Percentiles rank a stretch among this genome's conserved stretches.
These are phyloP conservation scores for Fusarium burgessii DNA, from an alignment of 2,329 filamentous ascomycete species.

Conservation along the genomic window DNA sequence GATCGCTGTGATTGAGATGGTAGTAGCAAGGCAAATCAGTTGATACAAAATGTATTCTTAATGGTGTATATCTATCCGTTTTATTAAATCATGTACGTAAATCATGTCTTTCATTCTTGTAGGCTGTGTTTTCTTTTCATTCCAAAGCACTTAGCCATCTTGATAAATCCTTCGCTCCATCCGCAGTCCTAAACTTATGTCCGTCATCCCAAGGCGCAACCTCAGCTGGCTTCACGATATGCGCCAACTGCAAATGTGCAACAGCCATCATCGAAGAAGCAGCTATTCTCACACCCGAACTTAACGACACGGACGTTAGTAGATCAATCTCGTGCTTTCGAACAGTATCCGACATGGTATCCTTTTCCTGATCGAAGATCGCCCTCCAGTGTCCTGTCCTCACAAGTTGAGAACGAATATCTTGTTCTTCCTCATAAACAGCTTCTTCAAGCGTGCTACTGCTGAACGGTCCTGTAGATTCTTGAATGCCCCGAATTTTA, in stretches of 20 bases:
- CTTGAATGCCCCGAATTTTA: conserved; percentile 8
- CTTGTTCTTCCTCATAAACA: conserved; percentile 15
- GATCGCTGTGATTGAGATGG: neutral
- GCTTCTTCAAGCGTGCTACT: neutral
- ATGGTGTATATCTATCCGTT: neutral
- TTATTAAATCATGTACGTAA: neutral
- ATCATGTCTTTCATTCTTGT: neutral
- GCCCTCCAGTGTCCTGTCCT: conserved; percentile 9
- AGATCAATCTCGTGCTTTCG: conserved; percentile 22
- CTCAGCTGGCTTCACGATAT: conserved; percentile 5
- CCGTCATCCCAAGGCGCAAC: conserved; percentile 29
- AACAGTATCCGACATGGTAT: neutral
- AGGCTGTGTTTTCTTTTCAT: neutral
- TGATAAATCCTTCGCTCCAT: conserved; percentile 15
- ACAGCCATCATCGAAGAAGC: conserved; percentile 5
- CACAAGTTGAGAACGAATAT: neutral
- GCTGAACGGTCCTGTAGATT: neutral
- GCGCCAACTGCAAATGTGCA: conserved; percentile 19
- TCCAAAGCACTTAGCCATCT: conserved; percentile 22
- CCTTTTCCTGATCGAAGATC: conserved; percentile 14
- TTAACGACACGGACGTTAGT: conserved; percentile 14
- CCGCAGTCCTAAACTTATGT: conserved; percentile 12
- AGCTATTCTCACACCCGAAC: conserved; percentile 14
- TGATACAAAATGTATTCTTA: neutral
- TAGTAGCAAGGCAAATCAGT: neutral